These are phyloP conservation scores for Camellia oleifera DNA, from an alignment of 179 eudicot genomes.

Conservation along the genomic window DNA sequence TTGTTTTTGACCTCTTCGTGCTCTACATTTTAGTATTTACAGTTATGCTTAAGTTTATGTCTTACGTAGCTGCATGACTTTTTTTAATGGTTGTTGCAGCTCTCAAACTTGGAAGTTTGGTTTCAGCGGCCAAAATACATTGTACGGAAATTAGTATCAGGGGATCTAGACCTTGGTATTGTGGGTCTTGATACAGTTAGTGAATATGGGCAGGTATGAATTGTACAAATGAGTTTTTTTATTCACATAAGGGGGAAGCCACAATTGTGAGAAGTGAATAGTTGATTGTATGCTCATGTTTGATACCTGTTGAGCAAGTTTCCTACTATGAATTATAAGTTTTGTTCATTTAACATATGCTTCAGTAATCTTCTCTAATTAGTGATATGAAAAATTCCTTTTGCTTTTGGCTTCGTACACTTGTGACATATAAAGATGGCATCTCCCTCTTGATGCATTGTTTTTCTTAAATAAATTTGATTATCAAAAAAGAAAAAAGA, in stretches of 20 bases:
- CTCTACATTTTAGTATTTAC: not conserved
- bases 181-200: slow-evolving; percentile 80
- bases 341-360: not conserved
- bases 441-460: not conserved
- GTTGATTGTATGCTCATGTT: not conserved
- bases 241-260: not conserved
- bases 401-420: not conserved
- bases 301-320: not conserved
- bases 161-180: slow-evolving; percentile 95
- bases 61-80: not conserved
- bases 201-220: slow-evolving; percentile 84
- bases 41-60: not conserved
- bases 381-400: not conserved
- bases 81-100: slow-evolving; percentile 44
- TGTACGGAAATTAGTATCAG: slow-evolving; percentile 84
- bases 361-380: not conserved
- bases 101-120: slow-evolving; percentile 90
- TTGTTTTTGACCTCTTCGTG: not conserved
- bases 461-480: not conserved
- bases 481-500: not conserved
- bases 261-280: not conserved
- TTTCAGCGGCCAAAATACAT: slow-evolving; percentile 96
- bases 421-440: not conserved
- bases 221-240: not conserved
- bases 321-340: not conserved